Conservation (phyloP, 805 yeast genomes). For the Hanseniaspora vineae region DNA sequence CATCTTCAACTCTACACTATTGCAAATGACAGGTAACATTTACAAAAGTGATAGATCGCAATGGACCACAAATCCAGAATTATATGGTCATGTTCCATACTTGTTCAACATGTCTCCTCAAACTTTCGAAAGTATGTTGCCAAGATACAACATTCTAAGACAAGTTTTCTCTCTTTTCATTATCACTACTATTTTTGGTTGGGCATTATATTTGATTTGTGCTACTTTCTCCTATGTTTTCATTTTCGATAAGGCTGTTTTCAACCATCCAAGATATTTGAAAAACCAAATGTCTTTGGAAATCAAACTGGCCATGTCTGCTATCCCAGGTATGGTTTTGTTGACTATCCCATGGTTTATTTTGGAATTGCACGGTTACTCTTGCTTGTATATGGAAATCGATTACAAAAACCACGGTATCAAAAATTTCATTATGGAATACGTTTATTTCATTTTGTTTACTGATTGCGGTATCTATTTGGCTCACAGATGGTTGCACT, state of each 20-base stretch:
- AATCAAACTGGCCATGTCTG: conserved; percentile 59
- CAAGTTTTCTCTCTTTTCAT: conserved; percentile 54
- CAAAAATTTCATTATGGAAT: conserved; percentile 50
- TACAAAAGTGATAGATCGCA: not conserved
- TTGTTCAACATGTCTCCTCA: conserved; percentile 42
- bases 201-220: conserved; percentile 61
- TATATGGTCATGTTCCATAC: conserved; percentile 51
- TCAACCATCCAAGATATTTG: conserved; percentile 91
- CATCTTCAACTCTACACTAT: conserved; percentile 13
- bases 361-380: conserved; percentile 70
- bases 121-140: conserved; percentile 54
- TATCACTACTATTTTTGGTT: conserved; percentile 71
- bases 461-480: conserved; percentile 89
- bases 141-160: conserved; percentile 62
- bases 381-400: conserved; percentile 58
- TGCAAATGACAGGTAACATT: conserved; percentile 4
- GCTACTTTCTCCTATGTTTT: conserved; percentile 69
- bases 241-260: conserved; percentile 76
- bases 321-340: conserved; percentile 83
- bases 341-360: conserved; percentile 87
- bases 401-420: conserved; percentile 55
- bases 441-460: conserved; percentile 74
- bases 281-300: conserved; percentile 87
- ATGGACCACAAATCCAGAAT: conserved; percentile 21
- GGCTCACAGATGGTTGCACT: conserved; percentile 86